Base-by-base conservation (phyloP, 352 stramenopile genomes). In the Thalassiosira mediterranea region DNA sequence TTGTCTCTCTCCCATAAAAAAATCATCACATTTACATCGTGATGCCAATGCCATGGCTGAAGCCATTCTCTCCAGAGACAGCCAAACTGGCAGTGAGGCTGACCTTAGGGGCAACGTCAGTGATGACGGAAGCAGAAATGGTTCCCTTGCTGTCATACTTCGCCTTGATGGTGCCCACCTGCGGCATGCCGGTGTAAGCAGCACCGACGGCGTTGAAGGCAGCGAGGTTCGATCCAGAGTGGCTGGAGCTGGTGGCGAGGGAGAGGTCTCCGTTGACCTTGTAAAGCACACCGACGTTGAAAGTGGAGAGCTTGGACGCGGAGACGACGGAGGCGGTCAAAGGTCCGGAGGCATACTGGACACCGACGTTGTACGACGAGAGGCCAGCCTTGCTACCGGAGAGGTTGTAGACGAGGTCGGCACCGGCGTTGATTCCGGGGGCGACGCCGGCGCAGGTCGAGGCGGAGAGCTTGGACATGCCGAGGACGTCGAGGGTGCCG, bases 31-130 rank as follows among this genome's bases (percentile, higher is more conserved):
- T 83, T 90, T 90, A 92, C 81, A 92, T 92, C 17, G 76, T 48
- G 46, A 92, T 81, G 53, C 81, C 79, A 71, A 93, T 47, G 63
- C 87, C 87, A 58, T 90, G 88, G 75, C 89, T 93, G 73, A 91
- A 93, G 40, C 72, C 88, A 63, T 89, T 82, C 44, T 80, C 77
- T 17, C 71, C 59, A 52, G 42, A 72, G 32, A 89, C 79, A 54
- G 82, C 84, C 87, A 81, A 81, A 73, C 72, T 86, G 25, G 81
- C 83, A 37, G 86, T 93, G 47, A 93, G 62, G 26, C 76, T 89
- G 23, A 93, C 88, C 77, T 90, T 90, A 44, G 84, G 82, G 17
- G 84, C 86, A 72, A 93, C 68, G 15, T 93, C 84, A 70, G 86
- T 89, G 31, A 90, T 62, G 62, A 93, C 49, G 65, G 65, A 79